Evolutionary conservation across 352 stramenopile genomes (phyloP), one percentile per base, ranked within the genome.

Genomic region (Phytophthora boehmeriae): DNA sequence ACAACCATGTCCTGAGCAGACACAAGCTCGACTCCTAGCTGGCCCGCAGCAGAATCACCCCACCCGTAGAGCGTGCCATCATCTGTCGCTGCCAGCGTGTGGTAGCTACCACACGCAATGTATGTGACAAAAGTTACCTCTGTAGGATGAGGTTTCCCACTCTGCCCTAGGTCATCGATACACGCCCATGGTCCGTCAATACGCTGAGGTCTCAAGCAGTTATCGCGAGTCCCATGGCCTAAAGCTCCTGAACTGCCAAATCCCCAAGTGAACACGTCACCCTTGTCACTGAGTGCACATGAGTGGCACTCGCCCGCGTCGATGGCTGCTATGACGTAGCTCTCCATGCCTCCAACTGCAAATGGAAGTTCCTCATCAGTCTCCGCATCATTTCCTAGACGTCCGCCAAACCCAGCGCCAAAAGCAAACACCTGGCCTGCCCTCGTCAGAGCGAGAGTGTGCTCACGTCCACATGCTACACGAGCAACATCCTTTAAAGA

Each of bases 251-350:
- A 95, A 23, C 66, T 81, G n/a, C 89, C 87, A 45, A 95, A 95
- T 0, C 89, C 88, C 88, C 88, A 97, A 14, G 86, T 96, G 34
- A 86, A 97, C 10, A 97, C 71, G 9, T 89, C 66, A 4, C 88
- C 89, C 1, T 80, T 62, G 32, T 68, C 52, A 30, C 62, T 89
- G 35, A 96, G 52, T 4, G 82, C 88, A 44, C 66, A 78, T 1
- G 88, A 95, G 41, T 97, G 89, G 43, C 86, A 93, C 52, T 96
- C 88, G 4, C 88, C 89, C 25, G 83, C 89, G 34, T 92, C 83
- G 2, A 92, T 63, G 2, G 66, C 39, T 1, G 80, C 60, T 20
- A 97, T 75, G 2, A 54, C 39, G 32, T 81, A 60, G 16, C 38
- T 54, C 1, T 75, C 54, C 14, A 93, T 53, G 9, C 66, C 69